These are phyloP conservation scores for Populus trichocarpa DNA, from an alignment of 441 rosid species.

Conservation along the genomic window DNA sequence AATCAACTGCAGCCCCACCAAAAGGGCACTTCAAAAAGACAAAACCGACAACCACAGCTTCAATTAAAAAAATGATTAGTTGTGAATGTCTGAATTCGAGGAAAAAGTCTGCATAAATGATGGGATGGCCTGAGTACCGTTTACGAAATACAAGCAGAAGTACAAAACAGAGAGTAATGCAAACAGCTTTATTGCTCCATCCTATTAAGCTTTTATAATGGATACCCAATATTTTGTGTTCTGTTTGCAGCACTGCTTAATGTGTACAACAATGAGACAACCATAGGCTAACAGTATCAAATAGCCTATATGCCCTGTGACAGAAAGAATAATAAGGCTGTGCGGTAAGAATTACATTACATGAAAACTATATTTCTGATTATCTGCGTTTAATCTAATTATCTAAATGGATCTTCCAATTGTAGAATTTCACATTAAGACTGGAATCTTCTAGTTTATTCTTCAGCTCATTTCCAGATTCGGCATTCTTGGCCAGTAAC, in stretches of 20 bases:
- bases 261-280: background rate
- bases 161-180: background rate
- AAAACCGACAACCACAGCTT: too few relatives aligned
- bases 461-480: conserved; percentile 48
- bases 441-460: conserved; percentile 42
- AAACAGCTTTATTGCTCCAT: background rate
- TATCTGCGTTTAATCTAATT: background rate
- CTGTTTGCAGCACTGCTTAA: background rate
- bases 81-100: background rate
- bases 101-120: background rate
- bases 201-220: background rate
- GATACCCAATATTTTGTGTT: background rate
- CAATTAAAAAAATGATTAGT: background rate
- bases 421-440: conserved; percentile 55
- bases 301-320: background rate
- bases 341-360: background rate
- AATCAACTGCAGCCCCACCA: too few relatives aligned
- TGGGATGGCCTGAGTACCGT: too few relatives aligned
- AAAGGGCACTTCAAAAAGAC: too few relatives aligned
- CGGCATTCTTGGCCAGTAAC: conserved; percentile 58
- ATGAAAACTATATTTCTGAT: background rate
- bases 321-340: background rate
- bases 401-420: conserved; percentile 50
- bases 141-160: too few relatives aligned
- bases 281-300: background rate